phyloP scores from a whole-genome alignment of 306 rosid species.

The Cicer chorassanicum region DNA sequence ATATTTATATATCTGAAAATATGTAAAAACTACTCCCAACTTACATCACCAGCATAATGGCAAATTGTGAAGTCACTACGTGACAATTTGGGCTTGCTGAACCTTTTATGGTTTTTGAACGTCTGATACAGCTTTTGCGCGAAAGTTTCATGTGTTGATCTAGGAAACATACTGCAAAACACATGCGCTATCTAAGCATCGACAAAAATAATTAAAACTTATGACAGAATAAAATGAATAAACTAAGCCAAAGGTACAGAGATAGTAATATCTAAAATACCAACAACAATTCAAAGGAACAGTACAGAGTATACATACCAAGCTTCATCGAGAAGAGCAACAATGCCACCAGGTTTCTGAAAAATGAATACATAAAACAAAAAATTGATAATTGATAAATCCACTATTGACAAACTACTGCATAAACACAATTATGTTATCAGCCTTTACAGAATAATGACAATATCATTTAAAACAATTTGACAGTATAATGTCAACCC shows the following conservation, averaged over 20 bases:
- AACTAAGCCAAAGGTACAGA: slow-evolving; percentile 25
- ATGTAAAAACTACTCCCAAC: slow-evolving; percentile 46
- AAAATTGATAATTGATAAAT: slow-evolving; percentile 29
- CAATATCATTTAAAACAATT: slow-evolving; percentile 15
- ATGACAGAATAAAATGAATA: slow-evolving; percentile 33
- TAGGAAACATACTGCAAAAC: slow-evolving; percentile 93
- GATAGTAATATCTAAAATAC: slow-evolving; percentile 33
- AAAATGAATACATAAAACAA: slow-evolving; percentile 43
- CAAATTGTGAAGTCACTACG: slow-evolving; percentile 96
- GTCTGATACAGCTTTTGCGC: slow-evolving; percentile 97
- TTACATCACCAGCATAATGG: slow-evolving; percentile 99
- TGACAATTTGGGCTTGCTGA: slow-evolving; percentile 88
- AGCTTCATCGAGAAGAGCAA: slow-evolving; percentile 99
- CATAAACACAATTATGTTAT: slow-evolving; percentile 16
- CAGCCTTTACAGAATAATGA: slow-evolving; percentile 33
- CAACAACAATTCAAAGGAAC: slow-evolving; percentile 34
- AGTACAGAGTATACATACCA: slow-evolving; percentile 64
- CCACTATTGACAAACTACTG: slow-evolving; percentile 25
- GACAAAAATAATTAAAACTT: slow-evolving; percentile 23
- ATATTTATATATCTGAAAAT: not conserved
- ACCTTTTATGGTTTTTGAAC: slow-evolving; percentile 89
- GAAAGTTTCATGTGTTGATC: slow-evolving; percentile 98
- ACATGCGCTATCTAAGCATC: slow-evolving; percentile 40
- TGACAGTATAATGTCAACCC: slow-evolving; percentile 20
- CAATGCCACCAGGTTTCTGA: slow-evolving; percentile 99